Evolutionary conservation across 2,329 filamentous ascomycete species (phyloP), one percentile per base, ranked within the genome.

Genomic region (Xylariaceae sp.): DNA sequence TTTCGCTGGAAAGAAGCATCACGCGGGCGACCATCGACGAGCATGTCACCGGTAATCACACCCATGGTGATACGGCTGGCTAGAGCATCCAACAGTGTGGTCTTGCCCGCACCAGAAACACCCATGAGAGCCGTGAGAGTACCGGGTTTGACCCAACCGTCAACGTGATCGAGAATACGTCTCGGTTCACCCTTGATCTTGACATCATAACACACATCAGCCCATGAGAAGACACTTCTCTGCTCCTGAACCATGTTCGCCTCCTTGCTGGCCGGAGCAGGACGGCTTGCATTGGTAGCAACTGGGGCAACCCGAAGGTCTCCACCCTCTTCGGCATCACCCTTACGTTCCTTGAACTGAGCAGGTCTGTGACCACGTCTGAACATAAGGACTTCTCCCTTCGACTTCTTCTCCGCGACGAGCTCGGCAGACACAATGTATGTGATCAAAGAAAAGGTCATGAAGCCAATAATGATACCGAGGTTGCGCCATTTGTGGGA

Each of bases 121-220:
- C 91, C 89, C 92, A 96, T 96, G 2, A 96, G 80, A 45, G 90
- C 92, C 10, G 92, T 96, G 56, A 96, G 74, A 13, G 90, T 96
- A 61, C 92, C 92, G 2, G 92, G 92, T 74, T 95, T 94, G 61
- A 97, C 91, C 89, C 90, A 97, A 42, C 92, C 92, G 70, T 95
- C 89, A 10, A 96, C 89, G 63, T 94, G 80, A 68, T 96, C 87
- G 60, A 97, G 78, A 68, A 97, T 89, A 49, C 88, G 85, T 13
- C 91, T 83, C 1, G 80, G 76, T 68, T 93, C 85, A 11, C 80
- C 79, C 78, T 95, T 95, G 75, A 96, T 92, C 73, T 89, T 88
- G 72, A 86, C 78, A 61, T 86, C 81, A 68, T 83, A 96, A 75
- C 88, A 92, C 1, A 96, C 87, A 67, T 93, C 81, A 64, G 87